Percentiles rank a stretch among this genome's conserved stretches.
These are phyloP conservation scores for Raffaelea ambrosiae DNA, from an alignment of 2,329 filamentous ascomycete genomes.

Conservation along the genomic window DNA sequence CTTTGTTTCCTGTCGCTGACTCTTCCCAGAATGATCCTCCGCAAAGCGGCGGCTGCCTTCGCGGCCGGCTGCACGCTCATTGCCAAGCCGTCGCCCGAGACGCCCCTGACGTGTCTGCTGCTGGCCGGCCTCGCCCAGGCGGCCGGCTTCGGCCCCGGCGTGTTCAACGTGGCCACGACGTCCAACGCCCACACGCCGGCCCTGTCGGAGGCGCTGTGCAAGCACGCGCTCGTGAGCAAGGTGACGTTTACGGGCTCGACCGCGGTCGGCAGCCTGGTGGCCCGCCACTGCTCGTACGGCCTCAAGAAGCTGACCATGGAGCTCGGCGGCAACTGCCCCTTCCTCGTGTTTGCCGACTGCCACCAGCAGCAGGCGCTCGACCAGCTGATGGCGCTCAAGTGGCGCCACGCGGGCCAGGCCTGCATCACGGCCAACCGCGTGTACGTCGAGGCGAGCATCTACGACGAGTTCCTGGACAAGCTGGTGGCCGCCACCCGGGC, in stretches of 20 bases:
- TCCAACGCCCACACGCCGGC: conserved; percentile 28
- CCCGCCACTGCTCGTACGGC: conserved; percentile 50
- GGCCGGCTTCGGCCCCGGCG: conserved; percentile 67
- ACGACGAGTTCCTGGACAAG: conserved; percentile 46
- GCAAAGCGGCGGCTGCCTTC: conserved; percentile 43
- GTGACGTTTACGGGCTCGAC: conserved; percentile 69
- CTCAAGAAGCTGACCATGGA: conserved; percentile 65
- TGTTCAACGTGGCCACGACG: conserved; percentile 44
- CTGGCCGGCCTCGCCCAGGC: conserved; percentile 58
- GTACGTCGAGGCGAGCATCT: conserved; percentile 53
- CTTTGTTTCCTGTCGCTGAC: no score
- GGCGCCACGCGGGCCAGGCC: conserved; percentile 49
- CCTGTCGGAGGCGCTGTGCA: conserved; percentile 34
- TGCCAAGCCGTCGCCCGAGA: conserved; percentile 62
- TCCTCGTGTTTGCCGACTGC: conserved; percentile 54
- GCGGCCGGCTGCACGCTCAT: conserved; percentile 68
- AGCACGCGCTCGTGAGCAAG: conserved; percentile 41
- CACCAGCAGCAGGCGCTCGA: conserved; percentile 38
- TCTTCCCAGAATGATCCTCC: conserved; percentile 14
- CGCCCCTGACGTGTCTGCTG: conserved; percentile 62
- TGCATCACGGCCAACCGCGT: conserved; percentile 58
- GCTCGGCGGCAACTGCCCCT: conserved; percentile 60
- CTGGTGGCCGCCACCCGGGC: conserved; percentile 20
- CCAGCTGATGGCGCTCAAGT: conserved; percentile 23
- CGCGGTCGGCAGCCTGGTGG: conserved; percentile 57